Evolutionary conservation across 352 stramenopile species (phyloP).

Genomic region (Pythium aristosporum): DNA sequence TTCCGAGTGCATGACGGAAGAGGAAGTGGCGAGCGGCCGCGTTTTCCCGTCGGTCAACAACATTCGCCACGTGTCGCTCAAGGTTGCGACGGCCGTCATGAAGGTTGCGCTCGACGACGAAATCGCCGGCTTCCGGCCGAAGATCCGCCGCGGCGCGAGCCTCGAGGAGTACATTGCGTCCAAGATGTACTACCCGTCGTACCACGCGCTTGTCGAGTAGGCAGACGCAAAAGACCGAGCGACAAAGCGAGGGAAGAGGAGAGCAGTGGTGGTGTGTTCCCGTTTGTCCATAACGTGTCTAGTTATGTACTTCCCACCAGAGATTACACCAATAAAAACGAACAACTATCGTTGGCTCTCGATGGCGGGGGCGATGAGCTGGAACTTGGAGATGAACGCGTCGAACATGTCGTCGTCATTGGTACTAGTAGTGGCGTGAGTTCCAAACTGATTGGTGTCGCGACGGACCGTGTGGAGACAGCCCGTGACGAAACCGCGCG

Average conservation of each 20-base stretch:
- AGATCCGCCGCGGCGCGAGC: constrained; percentile 66
- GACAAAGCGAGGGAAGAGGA: no score
- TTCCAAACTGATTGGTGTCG: constrained; percentile 19
- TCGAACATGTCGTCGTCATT: constrained; percentile 50
- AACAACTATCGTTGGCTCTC: constrained; percentile 10
- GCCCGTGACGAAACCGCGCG: constrained; percentile 54
- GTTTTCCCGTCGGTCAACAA: constrained; percentile 93
- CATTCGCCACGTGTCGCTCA: constrained; percentile 93
- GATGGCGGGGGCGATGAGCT: constrained; percentile 35
- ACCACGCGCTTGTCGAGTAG: constrained; percentile 91
- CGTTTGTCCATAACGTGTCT: background rate
- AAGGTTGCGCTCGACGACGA: constrained; percentile 87
- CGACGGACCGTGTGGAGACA: constrained; percentile 60
- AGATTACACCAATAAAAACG: no score
- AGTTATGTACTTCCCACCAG: no score
- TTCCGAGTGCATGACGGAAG: constrained; percentile 90
- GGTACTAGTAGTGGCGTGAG: constrained; percentile 3
- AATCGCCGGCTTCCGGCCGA: constrained; percentile 74
- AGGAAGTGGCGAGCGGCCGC: constrained; percentile 91
- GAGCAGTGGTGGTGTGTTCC: no score
- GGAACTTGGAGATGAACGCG: constrained; percentile 66
- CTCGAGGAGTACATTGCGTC: constrained; percentile 89
- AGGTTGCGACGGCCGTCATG: constrained; percentile 92
- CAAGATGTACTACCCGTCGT: constrained; percentile 96
- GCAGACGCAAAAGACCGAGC: background rate